Percentiles rank a stretch among this genome's conserved stretches.
Evolutionary conservation across 2,329 filamentous ascomycete species (phyloP).

Genomic region (Orbilia javanica): DNA sequence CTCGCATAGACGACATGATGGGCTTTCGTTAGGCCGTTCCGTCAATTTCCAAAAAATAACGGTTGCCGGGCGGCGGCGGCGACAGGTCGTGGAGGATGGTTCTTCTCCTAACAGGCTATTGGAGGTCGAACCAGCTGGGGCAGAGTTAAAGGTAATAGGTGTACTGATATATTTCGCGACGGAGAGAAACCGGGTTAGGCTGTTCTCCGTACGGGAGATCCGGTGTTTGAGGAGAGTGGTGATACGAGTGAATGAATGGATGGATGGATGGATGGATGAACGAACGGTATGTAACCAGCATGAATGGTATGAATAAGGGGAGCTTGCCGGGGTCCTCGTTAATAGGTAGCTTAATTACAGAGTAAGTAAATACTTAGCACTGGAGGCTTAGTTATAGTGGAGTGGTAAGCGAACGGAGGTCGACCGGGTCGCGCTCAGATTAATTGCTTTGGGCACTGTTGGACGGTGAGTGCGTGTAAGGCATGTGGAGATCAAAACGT

Average conservation of each 20-base stretch:
- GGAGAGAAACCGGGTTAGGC: not conserved
- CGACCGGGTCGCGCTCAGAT: not conserved
- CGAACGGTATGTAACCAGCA: not conserved
- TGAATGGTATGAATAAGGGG: constrained; percentile 33
- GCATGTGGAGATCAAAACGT: constrained; percentile 10
- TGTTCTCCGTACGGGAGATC: constrained; percentile 1
- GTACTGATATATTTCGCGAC: constrained; percentile 1
- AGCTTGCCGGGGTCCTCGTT: constrained; percentile 33
- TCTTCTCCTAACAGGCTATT: constrained; percentile 3
- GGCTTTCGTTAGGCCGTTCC: constrained; percentile 35
- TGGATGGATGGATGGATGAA: constrained; percentile 9
- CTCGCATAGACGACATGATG: constrained; percentile 63
- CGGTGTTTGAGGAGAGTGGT: not conserved
- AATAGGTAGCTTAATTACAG: not conserved
- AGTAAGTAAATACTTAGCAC: too few species aligned
- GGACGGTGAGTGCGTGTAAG: too few species aligned
- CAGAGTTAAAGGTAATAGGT: not conserved
- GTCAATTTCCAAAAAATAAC: constrained; percentile 36
- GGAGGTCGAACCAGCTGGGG: not conserved
- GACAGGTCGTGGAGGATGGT: constrained; percentile 11
- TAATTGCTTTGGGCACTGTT: too few species aligned
- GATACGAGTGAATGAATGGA: not conserved
- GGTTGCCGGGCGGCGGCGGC: constrained; percentile 24
- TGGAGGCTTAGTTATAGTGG: not conserved
- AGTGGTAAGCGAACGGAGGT: constrained; percentile 23